These are phyloP conservation scores for Pseudocercospora musae DNA, from an alignment of 2,329 filamentous ascomycete species.

Conservation along the genomic window DNA sequence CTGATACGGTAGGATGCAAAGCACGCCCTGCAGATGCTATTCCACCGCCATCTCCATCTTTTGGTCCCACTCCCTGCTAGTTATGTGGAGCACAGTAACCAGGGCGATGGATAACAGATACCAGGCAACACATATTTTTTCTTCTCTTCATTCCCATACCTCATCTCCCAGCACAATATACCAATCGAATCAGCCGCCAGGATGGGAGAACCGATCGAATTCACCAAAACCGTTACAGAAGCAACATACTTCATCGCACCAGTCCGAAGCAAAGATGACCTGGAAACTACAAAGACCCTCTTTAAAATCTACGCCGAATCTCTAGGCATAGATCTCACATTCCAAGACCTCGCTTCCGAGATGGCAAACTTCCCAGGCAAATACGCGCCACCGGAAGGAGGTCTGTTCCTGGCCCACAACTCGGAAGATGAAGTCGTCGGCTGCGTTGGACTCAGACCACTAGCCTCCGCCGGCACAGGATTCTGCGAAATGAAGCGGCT, in stretches of 20 bases:
- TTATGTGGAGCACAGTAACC: conserved; percentile 1
- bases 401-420: conserved; percentile 48
- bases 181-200: neutral
- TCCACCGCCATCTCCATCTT: neutral
- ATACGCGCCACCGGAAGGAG: conserved; percentile 49
- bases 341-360: conserved; percentile 55
- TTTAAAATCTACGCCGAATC: conserved; percentile 42
- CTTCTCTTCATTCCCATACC: neutral
- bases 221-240: neutral
- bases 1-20: neutral
- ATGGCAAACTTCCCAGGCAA: conserved; percentile 53
- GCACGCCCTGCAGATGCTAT: neutral
- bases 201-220: neutral
- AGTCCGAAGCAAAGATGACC: conserved; percentile 44
- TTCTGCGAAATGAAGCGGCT: conserved; percentile 56
- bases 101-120: neutral
- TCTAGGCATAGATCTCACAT: conserved; percentile 54
- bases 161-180: too few species aligned
- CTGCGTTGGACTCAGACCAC: conserved; percentile 50
- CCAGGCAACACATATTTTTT: neutral
- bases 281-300: conserved; percentile 35
- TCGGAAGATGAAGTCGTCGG: conserved; percentile 40
- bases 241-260: conserved; percentile 31
- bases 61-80: neutral
- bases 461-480: conserved; percentile 19